A percentile compares a stretch with the other conserved stretches of the same genome.
Conservation (phyloP, 768 basidiomycete species). For the Tulasnella sp. region DNA sequence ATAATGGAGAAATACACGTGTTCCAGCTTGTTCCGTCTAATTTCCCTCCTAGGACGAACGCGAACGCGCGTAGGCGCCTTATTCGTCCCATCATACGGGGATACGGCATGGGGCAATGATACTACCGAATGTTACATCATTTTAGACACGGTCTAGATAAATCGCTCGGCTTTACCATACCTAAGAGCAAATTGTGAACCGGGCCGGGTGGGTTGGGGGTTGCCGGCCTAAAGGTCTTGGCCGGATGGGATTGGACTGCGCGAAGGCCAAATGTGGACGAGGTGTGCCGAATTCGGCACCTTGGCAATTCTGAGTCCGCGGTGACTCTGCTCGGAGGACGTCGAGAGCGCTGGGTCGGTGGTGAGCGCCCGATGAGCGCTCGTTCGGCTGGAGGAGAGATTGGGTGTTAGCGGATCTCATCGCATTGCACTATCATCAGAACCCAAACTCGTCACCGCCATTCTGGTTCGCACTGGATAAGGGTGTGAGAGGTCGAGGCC, state of each 20-base stretch:
- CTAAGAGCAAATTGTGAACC: neutral
- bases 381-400: neutral
- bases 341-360: neutral
- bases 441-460: neutral
- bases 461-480: neutral
- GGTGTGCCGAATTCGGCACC: constrained; percentile 2
- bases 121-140: neutral
- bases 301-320: neutral
- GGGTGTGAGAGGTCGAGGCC: neutral
- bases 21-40: neutral
- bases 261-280: neutral
- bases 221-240: neutral
- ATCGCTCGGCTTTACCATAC: neutral
- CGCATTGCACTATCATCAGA: neutral
- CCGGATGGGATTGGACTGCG: neutral
- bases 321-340: neutral
- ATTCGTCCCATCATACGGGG: too few species aligned
- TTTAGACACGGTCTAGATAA: neutral
- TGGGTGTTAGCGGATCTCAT: neutral
- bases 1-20: neutral
- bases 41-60: neutral
- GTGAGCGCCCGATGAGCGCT: neutral
- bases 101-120: neutral
- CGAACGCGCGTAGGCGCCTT: neutral
- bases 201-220: neutral